phyloP scores from a whole-genome alignment of 1,284 basidiomycete species.

The Boletus mariae region DNA sequence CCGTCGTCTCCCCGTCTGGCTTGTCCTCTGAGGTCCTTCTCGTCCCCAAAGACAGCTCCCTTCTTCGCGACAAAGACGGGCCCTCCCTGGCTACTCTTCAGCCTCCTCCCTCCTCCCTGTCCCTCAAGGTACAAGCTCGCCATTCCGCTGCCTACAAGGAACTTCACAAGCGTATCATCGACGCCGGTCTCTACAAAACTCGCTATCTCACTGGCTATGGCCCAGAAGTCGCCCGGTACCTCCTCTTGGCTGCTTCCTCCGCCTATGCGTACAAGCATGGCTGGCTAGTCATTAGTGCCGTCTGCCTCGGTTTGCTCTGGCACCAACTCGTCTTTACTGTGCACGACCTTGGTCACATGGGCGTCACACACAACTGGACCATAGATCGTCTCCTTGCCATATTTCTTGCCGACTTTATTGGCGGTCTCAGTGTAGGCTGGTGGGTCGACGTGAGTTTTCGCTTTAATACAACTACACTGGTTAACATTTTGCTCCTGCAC shows the following conservation, averaged over 20 bases:
- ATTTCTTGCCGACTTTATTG: constrained; percentile 82
- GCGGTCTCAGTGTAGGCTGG: constrained; percentile 94
- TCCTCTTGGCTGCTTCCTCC: constrained; percentile 57
- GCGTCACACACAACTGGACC: constrained; percentile 86
- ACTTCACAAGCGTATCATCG: constrained; percentile 72
- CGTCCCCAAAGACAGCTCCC: constrained; percentile 38
- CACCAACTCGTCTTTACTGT: constrained; percentile 92
- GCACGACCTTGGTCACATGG: constrained; percentile 94
- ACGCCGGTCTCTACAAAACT: constrained; percentile 83
- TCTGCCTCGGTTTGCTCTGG: constrained; percentile 87
- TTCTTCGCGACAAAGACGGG: constrained; percentile 21
- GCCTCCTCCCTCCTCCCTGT: constrained; percentile 53
- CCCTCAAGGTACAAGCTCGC: constrained; percentile 58
- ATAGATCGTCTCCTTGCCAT: constrained; percentile 81
- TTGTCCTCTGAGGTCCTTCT: constrained; percentile 62
- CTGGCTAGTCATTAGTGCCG: constrained; percentile 71
- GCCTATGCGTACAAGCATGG: constrained; percentile 58
- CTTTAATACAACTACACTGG: constrained; percentile 3
- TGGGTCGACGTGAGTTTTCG: constrained; percentile 86
- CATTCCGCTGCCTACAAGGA: constrained; percentile 80
- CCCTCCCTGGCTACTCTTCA: constrained; percentile 53
- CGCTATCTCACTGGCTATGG: constrained; percentile 88
- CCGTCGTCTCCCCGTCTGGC: constrained; percentile 39
- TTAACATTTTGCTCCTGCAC: not conserved
- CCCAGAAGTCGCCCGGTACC: constrained; percentile 80